Conservation (phyloP, 768 basidiomycete genomes). For the Collybia nuda region DNA sequence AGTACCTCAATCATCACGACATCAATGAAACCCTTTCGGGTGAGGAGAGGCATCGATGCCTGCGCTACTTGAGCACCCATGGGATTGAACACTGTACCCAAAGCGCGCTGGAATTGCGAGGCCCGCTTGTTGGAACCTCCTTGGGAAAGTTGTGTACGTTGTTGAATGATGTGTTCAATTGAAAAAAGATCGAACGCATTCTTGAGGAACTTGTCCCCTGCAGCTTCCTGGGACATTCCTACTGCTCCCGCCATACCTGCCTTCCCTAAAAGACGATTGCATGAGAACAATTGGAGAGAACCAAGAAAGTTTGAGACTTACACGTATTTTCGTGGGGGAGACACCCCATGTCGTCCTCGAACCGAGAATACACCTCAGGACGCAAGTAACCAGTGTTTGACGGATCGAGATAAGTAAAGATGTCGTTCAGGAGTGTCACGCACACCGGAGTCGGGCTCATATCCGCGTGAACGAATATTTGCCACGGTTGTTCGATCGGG, state of each 20-base stretch:
- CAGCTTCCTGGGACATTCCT: not conserved
- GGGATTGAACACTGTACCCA: slow-evolving; percentile 1
- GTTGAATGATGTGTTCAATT: slow-evolving; percentile 12
- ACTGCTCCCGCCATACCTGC: not conserved
- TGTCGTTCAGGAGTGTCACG: not conserved
- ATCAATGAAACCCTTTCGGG: slow-evolving; percentile 13
- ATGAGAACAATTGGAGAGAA: no score
- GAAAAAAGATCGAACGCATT: slow-evolving; percentile 10
- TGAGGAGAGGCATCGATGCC: slow-evolving; percentile 11
- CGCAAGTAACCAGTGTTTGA: not conserved
- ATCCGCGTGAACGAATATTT: not conserved
- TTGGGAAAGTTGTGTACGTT: not conserved
- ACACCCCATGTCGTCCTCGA: not conserved
- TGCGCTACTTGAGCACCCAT: not conserved
- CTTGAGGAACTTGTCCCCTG: slow-evolving; percentile 11
- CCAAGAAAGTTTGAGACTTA: not conserved
- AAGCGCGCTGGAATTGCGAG: slow-evolving; percentile 6
- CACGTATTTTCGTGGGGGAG: not conserved
- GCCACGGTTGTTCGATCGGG: not conserved
- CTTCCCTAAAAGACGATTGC: slow-evolving; percentile 7
- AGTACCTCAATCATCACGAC: slow-evolving; percentile 8
- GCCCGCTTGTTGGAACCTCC: no score
- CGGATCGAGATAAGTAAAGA: not conserved
- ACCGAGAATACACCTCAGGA: not conserved
- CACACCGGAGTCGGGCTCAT: not conserved